Evolutionary conservation across 768 basidiomycete genomes (phyloP).

Genomic region (Peribolospora kevripleyi): DNA sequence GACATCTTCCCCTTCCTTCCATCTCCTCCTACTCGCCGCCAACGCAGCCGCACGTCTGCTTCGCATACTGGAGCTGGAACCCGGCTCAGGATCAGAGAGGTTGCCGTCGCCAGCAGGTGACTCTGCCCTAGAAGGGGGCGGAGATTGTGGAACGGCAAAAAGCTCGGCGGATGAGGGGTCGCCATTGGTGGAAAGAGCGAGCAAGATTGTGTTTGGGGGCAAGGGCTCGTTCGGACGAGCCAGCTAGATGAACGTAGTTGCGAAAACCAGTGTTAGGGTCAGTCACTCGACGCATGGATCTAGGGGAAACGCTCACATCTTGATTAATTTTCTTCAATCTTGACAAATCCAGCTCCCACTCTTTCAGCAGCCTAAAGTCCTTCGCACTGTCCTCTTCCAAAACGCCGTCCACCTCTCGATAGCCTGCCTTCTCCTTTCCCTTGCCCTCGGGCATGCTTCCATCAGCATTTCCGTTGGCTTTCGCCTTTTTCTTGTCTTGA

Average conservation of each 20-base stretch:
- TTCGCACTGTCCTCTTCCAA: not conserved
- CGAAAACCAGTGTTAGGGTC: not conserved
- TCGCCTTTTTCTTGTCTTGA: too few species aligned
- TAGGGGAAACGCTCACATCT: conserved; percentile 3
- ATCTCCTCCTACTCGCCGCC: not conserved
- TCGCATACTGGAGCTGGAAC: not conserved
- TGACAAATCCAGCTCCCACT: conserved; percentile 8
- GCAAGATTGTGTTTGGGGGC: conserved; percentile 9
- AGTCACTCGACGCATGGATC: not conserved
- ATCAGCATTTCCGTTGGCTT: too few species aligned
- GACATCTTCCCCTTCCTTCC: not conserved
- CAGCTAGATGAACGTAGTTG: not conserved
- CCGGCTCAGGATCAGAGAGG: conserved; percentile 1
- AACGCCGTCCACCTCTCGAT: too few species aligned
- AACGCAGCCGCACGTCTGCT: not conserved
- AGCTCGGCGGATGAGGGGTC: conserved; percentile 1
- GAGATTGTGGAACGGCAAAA: not conserved
- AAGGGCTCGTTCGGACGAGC: conserved; percentile 1
- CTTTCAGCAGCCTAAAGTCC: conserved; percentile 1
- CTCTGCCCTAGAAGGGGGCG: not conserved
- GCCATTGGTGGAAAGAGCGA: conserved; percentile 3
- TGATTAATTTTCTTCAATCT: conserved; percentile 7
- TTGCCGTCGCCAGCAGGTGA: not conserved
- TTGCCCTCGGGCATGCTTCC: too few species aligned
- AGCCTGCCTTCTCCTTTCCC: too few species aligned